These are phyloP conservation scores for Mucor lusitanicus DNA, from an alignment of 371 early-diverging fungal species.

Conservation along the genomic window DNA sequence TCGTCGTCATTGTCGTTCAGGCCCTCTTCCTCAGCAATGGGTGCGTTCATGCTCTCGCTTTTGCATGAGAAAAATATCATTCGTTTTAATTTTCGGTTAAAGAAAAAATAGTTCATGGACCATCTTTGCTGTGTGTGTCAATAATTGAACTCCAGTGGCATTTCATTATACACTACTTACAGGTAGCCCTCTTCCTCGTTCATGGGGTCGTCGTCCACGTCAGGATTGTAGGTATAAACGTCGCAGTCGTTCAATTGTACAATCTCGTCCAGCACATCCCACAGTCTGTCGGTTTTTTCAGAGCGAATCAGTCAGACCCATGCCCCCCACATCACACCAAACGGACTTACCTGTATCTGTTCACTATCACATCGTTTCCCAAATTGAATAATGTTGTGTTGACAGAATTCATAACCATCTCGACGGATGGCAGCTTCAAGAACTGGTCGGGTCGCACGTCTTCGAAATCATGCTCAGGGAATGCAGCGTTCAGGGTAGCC, in stretches of 20 bases:
- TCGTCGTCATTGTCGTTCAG: conserved; percentile 24
- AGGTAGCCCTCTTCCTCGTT: conserved; percentile 77
- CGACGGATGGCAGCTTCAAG: conserved; percentile 70
- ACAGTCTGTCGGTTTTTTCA: conserved; percentile 43
- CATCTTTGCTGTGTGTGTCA: conserved; percentile 53
- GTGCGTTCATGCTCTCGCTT: conserved; percentile 62
- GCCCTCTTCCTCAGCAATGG: conserved; percentile 32
- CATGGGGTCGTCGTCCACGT: conserved; percentile 86
- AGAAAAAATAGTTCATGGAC: conserved; percentile 95
- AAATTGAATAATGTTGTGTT: conserved; percentile 84
- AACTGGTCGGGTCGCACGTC: conserved; percentile 89
- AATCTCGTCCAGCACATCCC: conserved; percentile 84
- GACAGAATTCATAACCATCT: conserved; percentile 76
- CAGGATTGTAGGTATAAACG: conserved; percentile 86
- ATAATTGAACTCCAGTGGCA: background rate
- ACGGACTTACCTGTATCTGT: conserved; percentile 37
- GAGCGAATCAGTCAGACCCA: background rate
- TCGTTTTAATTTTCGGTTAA: conserved; percentile 85
- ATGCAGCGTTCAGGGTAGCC: conserved; percentile 90
- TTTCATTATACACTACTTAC: conserved; percentile 23
- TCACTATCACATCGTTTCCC: conserved; percentile 67
- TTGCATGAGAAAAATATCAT: conserved; percentile 88
- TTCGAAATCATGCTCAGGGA: conserved; percentile 95
- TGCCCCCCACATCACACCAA: background rate
- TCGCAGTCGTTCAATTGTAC: conserved; percentile 82